Base-by-base conservation (phyloP, 371 early-diverging fungal genomes). In the Syncephalastrum contaminatum region DNA sequence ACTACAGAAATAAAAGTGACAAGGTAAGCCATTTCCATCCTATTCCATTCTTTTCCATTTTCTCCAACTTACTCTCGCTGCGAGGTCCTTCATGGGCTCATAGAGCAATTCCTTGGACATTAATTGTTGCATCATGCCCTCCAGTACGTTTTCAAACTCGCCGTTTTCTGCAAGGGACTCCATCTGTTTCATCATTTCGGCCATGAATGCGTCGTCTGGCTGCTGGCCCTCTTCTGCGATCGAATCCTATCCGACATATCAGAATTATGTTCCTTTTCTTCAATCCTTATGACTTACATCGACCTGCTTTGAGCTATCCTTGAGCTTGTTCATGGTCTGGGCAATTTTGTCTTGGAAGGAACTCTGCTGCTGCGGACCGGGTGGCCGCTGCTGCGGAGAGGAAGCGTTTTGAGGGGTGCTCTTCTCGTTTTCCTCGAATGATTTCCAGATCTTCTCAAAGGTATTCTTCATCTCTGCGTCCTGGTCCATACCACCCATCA, bases 31-130 rank as follows among this genome's bases (percentile, higher is more conserved):
- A 3, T 43, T 15, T n/a, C 22, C 41, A 5, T 53, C 42, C 10
- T 12, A n/a, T 19, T 8, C 2, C 16, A 20, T 1, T n/a, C 19
- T 15, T 40, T 4, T 10, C 22, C 24, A 14, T 45, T 45, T 27
- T 19, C n/a, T 20, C 20, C 16, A 0, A 46, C 51, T 42, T 76
- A 88, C 89, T 82, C 87, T 88, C 5, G 56, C 67, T 20, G 82
- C 77, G 53, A 97, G 70, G 51, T 95, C 94, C 73, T 89, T 88
- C 85, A 97, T 89, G 13, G 97, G 96, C 64, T 96, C 96, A 71
- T 93, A 91, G 19, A 97, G 78, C 42, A 96, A 67, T 45, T 96
- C 96, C 64, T 92, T 93, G 49, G 90, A 87, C 89, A 95, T 89
- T 39, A 97, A 70, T 66, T 92, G 87, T 48, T 89, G 86, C 87